Percentiles rank a stretch among this genome's conserved stretches.
phyloP scores from a whole-genome alignment of 345 rosid genomes.

The Bruguiera parviflora region DNA sequence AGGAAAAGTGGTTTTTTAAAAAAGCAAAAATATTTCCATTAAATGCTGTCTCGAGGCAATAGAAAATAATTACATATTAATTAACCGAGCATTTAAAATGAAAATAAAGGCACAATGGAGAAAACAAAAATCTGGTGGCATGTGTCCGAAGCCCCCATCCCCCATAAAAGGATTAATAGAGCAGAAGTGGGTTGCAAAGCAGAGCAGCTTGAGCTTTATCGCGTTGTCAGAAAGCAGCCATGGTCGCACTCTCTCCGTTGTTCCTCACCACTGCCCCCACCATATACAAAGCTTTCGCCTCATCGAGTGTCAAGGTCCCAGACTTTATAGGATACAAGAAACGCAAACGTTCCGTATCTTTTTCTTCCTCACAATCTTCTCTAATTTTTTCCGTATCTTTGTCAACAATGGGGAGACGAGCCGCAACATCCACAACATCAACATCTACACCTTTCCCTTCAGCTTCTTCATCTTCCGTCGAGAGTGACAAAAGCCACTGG shows the following conservation, averaged over 20 bases:
- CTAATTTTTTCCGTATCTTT: slow-evolving; percentile 16
- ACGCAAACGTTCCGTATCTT: slow-evolving; percentile 14
- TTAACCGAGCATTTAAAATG: too few relatives aligned
- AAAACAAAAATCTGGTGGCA: too few relatives aligned
- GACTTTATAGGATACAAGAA: slow-evolving; percentile 9
- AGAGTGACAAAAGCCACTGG: slow-evolving; percentile 39
- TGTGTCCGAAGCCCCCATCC: too few relatives aligned
- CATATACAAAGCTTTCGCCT: slow-evolving; percentile 14
- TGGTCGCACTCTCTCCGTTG: slow-evolving; percentile 30
- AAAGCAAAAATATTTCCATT: too few relatives aligned
- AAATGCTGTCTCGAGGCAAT: too few relatives aligned
- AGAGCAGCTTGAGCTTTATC: too few relatives aligned
- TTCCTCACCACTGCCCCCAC: slow-evolving; percentile 11
- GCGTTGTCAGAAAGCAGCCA: slow-evolving; percentile 11
- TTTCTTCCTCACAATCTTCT: slow-evolving; percentile 13
- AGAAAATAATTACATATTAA: too few relatives aligned
- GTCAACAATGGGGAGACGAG: slow-evolving; percentile 10
- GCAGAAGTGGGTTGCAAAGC: too few relatives aligned
- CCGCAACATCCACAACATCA: slow-evolving; percentile 20
- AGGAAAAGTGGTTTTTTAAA: too few relatives aligned
- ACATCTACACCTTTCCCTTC: slow-evolving; percentile 25
- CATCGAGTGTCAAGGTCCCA: slow-evolving; percentile 7
- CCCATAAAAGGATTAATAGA: too few relatives aligned
- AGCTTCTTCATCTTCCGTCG: slow-evolving; percentile 19
- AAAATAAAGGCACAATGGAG: too few relatives aligned